Base-by-base conservation (phyloP, 108 stramenopile species). In the Cyclotella sp. region DNA sequence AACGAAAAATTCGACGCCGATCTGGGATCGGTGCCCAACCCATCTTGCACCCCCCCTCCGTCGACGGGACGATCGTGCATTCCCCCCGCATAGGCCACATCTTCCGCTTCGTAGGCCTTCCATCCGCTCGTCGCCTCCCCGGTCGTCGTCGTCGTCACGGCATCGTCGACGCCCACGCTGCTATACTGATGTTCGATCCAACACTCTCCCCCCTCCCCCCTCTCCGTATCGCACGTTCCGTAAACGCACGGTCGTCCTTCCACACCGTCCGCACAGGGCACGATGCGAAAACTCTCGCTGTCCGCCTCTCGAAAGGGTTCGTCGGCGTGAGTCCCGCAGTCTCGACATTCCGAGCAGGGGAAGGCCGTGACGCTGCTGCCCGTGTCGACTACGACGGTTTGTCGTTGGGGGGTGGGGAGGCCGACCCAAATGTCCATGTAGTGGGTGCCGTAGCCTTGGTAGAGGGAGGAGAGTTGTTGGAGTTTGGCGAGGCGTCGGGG, bases 301-400 rank as follows among this genome's bases (percentile, higher is more conserved):
- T 24, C 12, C 18, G 39, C 28, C 34, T 76, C 76, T 24, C 87
- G 69, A 61, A 83, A 92, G 45, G 89, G 82, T 9, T 76, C 62
- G 69, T 93, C 90, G 22, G 89, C 86, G 68, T 92, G 88, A 15
- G 55, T 42, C 0, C 89, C 88, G 69, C 92, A 93, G 28, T 66
- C 47, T 34, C 52, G 28, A 73, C 92, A 93, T 15, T 73, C 76
- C 18, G 49, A 46, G 86, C 92, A 93, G 10, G 92, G 92, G 51
- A 93, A 93, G 68, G 91, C 92, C 10, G 92, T 92, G 58, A 52
- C 87, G 73, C 82, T 85, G 42, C 81, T 80, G 0, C 91, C 92
- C 26, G 92, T 93, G 63, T 93, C 92, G 43, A 93, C 84, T 28
- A 92, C 85, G 19, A 84, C 89, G 40, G 90, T 90, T 61, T 90